Evolutionary conservation across 1,284 basidiomycete genomes (phyloP).

Genomic region (Leccinum fallax): DNA sequence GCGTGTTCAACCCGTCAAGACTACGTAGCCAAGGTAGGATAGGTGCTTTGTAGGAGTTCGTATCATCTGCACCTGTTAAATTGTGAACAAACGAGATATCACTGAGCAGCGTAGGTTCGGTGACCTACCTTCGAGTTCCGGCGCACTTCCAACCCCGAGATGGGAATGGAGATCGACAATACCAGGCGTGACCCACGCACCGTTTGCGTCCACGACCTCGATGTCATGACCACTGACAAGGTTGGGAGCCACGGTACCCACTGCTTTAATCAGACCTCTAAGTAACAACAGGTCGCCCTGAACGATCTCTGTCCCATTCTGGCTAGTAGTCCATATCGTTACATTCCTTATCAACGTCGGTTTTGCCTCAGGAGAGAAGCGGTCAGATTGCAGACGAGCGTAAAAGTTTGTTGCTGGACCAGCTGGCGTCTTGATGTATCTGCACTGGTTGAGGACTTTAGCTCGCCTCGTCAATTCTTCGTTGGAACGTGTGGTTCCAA

Average conservation of each 20-base stretch:
- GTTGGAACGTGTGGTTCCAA: slow-evolving; percentile 1
- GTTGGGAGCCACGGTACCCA: slow-evolving; percentile 44
- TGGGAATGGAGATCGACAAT: slow-evolving; percentile 83
- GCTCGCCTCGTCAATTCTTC: slow-evolving; percentile 12
- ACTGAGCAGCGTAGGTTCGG: too few species aligned
- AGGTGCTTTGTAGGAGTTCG: slow-evolving; percentile 59
- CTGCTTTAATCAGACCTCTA: slow-evolving; percentile 50
- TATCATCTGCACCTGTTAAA: slow-evolving; percentile 49
- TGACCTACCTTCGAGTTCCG: slow-evolving; percentile 49
- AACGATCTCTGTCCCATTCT: slow-evolving; percentile 64
- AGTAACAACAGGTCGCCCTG: slow-evolving; percentile 58
- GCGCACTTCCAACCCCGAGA: slow-evolving; percentile 68
- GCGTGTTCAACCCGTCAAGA: slow-evolving; percentile 54
- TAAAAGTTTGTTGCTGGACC: slow-evolving; percentile 55
- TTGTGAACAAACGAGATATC: not conserved
- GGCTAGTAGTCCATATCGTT: slow-evolving; percentile 75
- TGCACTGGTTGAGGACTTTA: slow-evolving; percentile 50
- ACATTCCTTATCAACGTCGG: slow-evolving; percentile 70
- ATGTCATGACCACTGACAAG: slow-evolving; percentile 33
- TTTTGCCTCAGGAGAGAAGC: slow-evolving; percentile 61
- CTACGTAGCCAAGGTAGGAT: slow-evolving; percentile 57
- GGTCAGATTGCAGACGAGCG: slow-evolving; percentile 59
- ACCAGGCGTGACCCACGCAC: slow-evolving; percentile 71
- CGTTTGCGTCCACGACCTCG: slow-evolving; percentile 55
- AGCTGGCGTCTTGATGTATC: slow-evolving; percentile 41